Base-by-base conservation (phyloP, 1,284 basidiomycete species). In the Trametes sp. region DNA sequence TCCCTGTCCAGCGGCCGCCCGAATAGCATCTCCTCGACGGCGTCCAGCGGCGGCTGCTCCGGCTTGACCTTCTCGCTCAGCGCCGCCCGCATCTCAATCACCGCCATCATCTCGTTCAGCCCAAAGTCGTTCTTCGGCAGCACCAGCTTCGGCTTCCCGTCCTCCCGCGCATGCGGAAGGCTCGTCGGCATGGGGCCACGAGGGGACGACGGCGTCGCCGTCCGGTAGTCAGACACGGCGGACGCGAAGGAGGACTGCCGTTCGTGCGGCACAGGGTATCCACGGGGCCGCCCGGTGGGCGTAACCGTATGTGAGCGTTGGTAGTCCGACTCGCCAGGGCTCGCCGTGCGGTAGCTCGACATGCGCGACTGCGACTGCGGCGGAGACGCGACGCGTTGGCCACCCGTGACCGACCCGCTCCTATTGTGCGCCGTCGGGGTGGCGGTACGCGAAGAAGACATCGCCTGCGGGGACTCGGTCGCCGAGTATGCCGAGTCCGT, bases 101-200 rank as follows among this genome's bases (percentile, higher is more conserved):
- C 82, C 11, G 92, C 88, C 81, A 95, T 84, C 89, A 96, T 93
- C 58, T 88, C 82, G 14, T 86, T 80, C 42, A 95, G 78, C 1
- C 94, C 95, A 76, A 95, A 96, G 74, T 96, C 93, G 71, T 94
- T 89, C 65, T 85, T 85, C 26, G 90, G 87, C 46, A 92, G 76
- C 29, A 87, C 75, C 10, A 84, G 79, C 54, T 71, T 71, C 35
- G 71, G 65, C 38, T 65, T 68, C 26, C 61, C 56, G 21, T 61
- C 48, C 8, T 49, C 59, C 51, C 57, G 68, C 46, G 24, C 35
- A 14, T 41, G 52, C 35, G 38, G 28, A 21, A 45, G 23, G 7
- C 42, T 5, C 23, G 52, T n/a, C 8, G 65, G 57, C 51, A 64
- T 60, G 66, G 76, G 21, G 74, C 75, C 31, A 74, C 66, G 57